Base-by-base conservation (phyloP, 1,284 basidiomycete genomes). In the Dichomitus squalens region DNA sequence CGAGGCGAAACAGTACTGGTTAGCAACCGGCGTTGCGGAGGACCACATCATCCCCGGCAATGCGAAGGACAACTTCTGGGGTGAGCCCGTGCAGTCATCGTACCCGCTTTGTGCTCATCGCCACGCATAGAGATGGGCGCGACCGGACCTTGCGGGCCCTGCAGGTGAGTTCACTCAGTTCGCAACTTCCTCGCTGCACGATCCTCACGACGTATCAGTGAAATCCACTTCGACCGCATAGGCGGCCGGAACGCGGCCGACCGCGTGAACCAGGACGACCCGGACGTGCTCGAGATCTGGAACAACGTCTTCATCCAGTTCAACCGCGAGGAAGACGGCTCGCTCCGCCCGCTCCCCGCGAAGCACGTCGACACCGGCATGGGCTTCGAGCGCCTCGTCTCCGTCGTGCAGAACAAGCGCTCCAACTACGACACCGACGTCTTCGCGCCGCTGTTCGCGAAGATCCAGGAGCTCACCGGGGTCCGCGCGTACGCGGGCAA, bases 271-370 rank as follows among this genome's bases (percentile, higher is more conserved):
- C 83, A 89, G 68, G 95, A 98, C 72, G 95, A 99, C 71, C 93
- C 96, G 4, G 87, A 96, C 66, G 96, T 99, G 5, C 83, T 99
- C 59, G 97, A 99, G 76, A 96, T 99, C 68, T 99, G 96, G 96
- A 99, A 99, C 80, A 97, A 97, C 74, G 96, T 99, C 57, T 99
- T 98, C 75, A 98, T 99, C 70, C 95, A 98, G 70, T 99, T 92
- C 80, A 99, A 99, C 75, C 91, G 96, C 39, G 96, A 98, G 75
- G 84, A 88, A 39, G 91, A 95, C 60, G 92, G 92, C 52, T 86
- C 87, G 16, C 82, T 99, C 16, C 87, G 86, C 57, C 64, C 86
- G 1, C 83, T 99, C 18, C 96, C 97, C 23, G 87, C 91, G 47
- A 95, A 96, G 75, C 96, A 99, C 70, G 92, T 99, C 64, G 96